A percentile compares a stretch with the other conserved stretches of the same genome.
These are phyloP conservation scores for Bisporella sp. DNA, from an alignment of 2,329 filamentous ascomycete genomes.

Conservation along the genomic window DNA sequence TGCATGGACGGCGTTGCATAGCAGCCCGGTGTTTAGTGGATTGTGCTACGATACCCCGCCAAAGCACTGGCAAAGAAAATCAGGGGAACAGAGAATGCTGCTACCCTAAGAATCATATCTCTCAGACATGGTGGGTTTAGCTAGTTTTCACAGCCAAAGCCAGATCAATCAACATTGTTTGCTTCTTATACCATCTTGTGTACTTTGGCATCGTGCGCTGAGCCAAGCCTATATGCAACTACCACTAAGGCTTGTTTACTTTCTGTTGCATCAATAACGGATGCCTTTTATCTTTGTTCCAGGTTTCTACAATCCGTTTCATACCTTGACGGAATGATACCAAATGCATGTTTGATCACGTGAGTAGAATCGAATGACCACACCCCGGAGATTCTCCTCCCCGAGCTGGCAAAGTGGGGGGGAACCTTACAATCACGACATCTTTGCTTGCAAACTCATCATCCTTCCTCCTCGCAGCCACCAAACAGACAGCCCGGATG, in stretches of 20 bases:
- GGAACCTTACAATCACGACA: neutral
- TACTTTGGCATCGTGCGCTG: neutral
- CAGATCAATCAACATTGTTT: neutral
- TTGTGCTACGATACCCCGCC: conserved; percentile 17
- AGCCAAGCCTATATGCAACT: neutral
- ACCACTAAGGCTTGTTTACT: too few relatives aligned
- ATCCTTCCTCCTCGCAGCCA: neutral
- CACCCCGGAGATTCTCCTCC: too few relatives aligned
- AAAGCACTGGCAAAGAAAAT: conserved; percentile 1
- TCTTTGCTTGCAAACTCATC: neutral
- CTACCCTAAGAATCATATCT: neutral
- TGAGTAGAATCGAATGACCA: too few relatives aligned
- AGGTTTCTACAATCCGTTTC: too few relatives aligned
- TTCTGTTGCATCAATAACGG: too few relatives aligned
- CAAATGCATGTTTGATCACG: too few relatives aligned
- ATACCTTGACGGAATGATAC: too few relatives aligned
- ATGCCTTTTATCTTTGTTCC: too few relatives aligned
- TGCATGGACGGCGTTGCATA: conserved; percentile 17
- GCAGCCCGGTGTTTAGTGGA: conserved; percentile 11
- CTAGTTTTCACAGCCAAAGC: neutral
- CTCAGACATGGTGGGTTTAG: neutral
- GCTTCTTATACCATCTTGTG: neutral
- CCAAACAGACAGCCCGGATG: neutral
- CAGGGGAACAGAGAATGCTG: neutral
- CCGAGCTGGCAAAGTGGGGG: neutral